Base-by-base conservation (phyloP, 78 protist species). In the Tieghemostelium lacteum region DNA sequence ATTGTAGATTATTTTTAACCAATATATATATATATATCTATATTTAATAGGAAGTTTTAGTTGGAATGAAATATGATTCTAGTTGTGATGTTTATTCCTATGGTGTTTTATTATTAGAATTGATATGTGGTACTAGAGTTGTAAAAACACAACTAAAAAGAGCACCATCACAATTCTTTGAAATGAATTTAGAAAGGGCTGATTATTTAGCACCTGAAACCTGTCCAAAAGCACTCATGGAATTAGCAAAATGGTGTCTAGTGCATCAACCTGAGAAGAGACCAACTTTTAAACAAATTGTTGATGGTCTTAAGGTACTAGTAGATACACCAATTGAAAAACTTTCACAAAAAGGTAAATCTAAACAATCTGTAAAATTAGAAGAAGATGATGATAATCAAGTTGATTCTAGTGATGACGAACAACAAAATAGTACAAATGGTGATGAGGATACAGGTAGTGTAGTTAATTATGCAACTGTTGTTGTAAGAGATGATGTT, bases 51-150 rank as follows among this genome's bases (percentile, higher is more conserved):
- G 91, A 83, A 34, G 91, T 83, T 34, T 58, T 83, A n/a, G 60
- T 83, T 55, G 91, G 80, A 29, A 33, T 49, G 34, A 69, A 39
- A 24, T 83, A 83, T 60, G 66, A 83, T 83, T 73, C 63, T 20
- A 83, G 77, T 60, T 83, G 91, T 83, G 91, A 83, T 69, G 61
- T 83, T 45, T 83, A 69, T 62, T 69, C 80, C 0, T 83, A 55
- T 83, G 91, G 91, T 83, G 75, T 83, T 16, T 45, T 83, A 22
- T 69, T 83, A 33, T 70, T 67, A 22, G 91, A 83, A 45, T 64
- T 83, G 50, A 83, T 83, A 29, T 83, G 76, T 58, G 91, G 91
- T 26, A 39, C 63, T 39, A 72, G 91, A 57, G 62, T 60, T 3
- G 78, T 83, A 31, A 83, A 83, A 52, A 83, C 66, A 17, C 77